Evolutionary conservation across 2,329 filamentous ascomycete species (phyloP).

Genomic region (Plectosphaerella sp.): DNA sequence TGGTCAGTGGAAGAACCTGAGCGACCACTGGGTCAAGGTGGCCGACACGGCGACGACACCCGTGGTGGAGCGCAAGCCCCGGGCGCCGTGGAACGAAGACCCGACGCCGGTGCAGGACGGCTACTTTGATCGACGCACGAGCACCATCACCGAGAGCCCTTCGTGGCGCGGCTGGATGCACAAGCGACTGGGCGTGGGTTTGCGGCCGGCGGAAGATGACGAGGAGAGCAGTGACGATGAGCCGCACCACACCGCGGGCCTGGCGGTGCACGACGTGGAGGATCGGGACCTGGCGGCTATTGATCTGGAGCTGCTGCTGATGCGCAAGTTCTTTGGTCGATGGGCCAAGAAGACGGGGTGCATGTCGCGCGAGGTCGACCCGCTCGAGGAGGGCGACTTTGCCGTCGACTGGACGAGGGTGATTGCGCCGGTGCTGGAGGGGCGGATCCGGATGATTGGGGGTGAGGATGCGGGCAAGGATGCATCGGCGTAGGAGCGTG

Average conservation of each 20-base stretch:
- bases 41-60: slow-evolving; percentile 55
- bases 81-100: slow-evolving; percentile 3
- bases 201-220: slow-evolving; percentile 27
- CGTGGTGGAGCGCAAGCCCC: slow-evolving; percentile 33
- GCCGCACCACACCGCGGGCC: slow-evolving; percentile 32
- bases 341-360: slow-evolving; percentile 70
- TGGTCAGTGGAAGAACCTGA: slow-evolving; percentile 73
- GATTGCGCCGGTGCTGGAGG: slow-evolving; percentile 74
- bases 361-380: slow-evolving; percentile 44
- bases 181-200: slow-evolving; percentile 26
- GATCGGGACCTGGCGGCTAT: slow-evolving; percentile 32
- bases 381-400: slow-evolving; percentile 53
- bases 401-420: slow-evolving; percentile 74
- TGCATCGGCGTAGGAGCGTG: neutral
- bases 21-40: slow-evolving; percentile 64
- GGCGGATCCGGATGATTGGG: slow-evolving; percentile 57
- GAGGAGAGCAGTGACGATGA: slow-evolving; percentile 27
- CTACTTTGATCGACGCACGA: slow-evolving; percentile 11
- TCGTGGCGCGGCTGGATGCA: slow-evolving; percentile 32
- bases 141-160: slow-evolving; percentile 15
- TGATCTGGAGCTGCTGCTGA: slow-evolving; percentile 56
- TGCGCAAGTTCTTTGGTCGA: slow-evolving; percentile 64
- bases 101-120: slow-evolving; percentile 27
- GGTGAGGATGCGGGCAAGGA: neutral
- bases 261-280: slow-evolving; percentile 21